Base-by-base conservation (phyloP, 176 grass and related monocot species). In the Alloteropsis semialata region DNA sequence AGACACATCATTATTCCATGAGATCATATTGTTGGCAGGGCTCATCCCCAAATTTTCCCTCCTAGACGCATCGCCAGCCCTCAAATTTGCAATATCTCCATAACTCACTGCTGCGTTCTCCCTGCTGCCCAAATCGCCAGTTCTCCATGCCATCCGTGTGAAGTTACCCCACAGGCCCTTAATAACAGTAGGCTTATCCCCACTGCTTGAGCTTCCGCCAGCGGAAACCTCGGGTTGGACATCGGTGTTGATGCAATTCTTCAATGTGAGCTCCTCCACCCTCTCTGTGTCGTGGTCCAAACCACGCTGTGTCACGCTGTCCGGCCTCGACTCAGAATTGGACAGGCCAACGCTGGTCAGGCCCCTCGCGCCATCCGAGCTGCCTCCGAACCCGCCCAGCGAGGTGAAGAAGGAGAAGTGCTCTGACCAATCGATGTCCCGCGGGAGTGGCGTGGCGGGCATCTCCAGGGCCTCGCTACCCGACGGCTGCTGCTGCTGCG, bases 251-350 rank as follows among this genome's bases (percentile, higher is more conserved):
- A 79, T 92, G 77, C 89, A 99, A 67, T 94, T 91, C 50, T 86
- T 85, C 53, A 99, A 49, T 1, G 97, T 96, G 78, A 99, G 85
- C 85, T 99, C 97, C 83, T 99, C 97, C 68, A 96, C 97, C 86
- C 81, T 92, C 54, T 88, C 87, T 18, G 38, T 69, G 3, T 56
- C 81, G 14, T 50, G 27, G 44, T 61, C 69, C 77, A 84, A 76
- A 54, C 81, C 81, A 3, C 56, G 43, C 49, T 88, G 76, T n/a
- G 61, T 83, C 16, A 82, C 76, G n/a, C 57, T 91, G 45, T 61
- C 83, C 10, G 74, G 89, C 57, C 60, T 82, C 6, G 78, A 46
- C 54, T 80, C 88, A 21, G 88, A 89, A 74, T 75, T 72, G 14
- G 81, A 85, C 27, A 71, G 24, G 13, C 53, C 54, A 15, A 46